Evolutionary conservation across 257 asterid species (phyloP).

Genomic region (Solanum pinnatisectum): DNA sequence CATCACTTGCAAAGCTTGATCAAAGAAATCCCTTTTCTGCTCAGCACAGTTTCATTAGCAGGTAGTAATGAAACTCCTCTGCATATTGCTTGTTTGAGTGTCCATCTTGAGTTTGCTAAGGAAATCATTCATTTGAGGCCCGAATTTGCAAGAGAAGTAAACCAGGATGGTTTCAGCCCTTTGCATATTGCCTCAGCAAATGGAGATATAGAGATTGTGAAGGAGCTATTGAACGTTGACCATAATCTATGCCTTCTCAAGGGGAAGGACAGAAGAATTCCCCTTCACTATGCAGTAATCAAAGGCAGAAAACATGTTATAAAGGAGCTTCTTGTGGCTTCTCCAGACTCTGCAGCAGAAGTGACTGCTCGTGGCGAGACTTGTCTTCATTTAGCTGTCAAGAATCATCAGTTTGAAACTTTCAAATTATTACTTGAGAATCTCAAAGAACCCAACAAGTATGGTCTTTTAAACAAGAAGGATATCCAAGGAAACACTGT

Average conservation of each 20-base stretch:
- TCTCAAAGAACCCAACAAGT: not conserved
- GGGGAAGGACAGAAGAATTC: conserved; percentile 26
- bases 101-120: not conserved
- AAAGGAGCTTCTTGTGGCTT: conserved; percentile 4
- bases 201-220: conserved; percentile 26
- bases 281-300: conserved; percentile 29
- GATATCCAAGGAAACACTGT: conserved; percentile 11
- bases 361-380: conserved; percentile 28
- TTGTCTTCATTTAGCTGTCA: conserved; percentile 27
- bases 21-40: not conserved
- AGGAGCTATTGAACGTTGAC: conserved; percentile 16
- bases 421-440: conserved; percentile 4
- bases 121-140: not conserved
- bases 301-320: conserved; percentile 21
- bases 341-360: conserved; percentile 7
- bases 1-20: not conserved
- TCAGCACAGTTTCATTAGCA: not conserved
- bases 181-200: conserved; percentile 27
- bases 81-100: not conserved
- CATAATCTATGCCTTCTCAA: conserved; percentile 15
- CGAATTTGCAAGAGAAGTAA: not conserved
- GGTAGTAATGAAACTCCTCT: not conserved
- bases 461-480: conserved; percentile 12
- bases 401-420: conserved; percentile 11
- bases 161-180: conserved; percentile 23